Conservation (phyloP, 2,329 filamentous ascomycete genomes). For the Berkeleyomyces rouxiae region DNA sequence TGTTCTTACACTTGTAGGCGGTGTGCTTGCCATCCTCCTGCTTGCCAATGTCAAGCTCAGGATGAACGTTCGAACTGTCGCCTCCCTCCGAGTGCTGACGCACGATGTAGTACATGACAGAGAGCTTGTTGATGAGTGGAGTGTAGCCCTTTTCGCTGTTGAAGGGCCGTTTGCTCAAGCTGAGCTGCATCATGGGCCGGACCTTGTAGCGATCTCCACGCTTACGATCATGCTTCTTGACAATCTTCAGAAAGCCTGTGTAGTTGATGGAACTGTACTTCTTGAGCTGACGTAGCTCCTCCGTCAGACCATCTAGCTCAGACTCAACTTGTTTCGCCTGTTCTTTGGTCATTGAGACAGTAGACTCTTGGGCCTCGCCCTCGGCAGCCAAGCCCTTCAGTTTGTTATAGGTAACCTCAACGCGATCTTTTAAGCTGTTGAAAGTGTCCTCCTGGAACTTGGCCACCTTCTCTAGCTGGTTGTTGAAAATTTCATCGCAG, state of each 20-base stretch:
- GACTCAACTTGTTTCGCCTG: constrained; percentile 53
- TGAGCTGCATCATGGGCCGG: constrained; percentile 78
- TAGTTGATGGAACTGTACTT: constrained; percentile 95
- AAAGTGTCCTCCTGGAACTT: constrained; percentile 73
- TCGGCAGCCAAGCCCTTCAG: constrained; percentile 66
- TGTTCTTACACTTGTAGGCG: constrained; percentile 64
- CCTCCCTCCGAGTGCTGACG: constrained; percentile 61
- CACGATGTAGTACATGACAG: constrained; percentile 89
- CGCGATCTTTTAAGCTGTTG: constrained; percentile 35
- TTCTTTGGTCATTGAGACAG: constrained; percentile 25
- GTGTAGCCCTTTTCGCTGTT: constrained; percentile 84
- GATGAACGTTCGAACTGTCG: constrained; percentile 21
- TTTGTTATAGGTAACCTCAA: constrained; percentile 44
- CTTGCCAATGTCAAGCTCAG: constrained; percentile 26
- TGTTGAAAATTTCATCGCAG: constrained; percentile 87
- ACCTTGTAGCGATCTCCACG: constrained; percentile 75
- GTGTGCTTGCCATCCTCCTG: constrained; percentile 43
- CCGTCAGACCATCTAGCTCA: constrained; percentile 75
- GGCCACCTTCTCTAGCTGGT: constrained; percentile 88
- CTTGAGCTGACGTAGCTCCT: constrained; percentile 82
- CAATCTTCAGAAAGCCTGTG: constrained; percentile 92
- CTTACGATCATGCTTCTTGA: constrained; percentile 97
- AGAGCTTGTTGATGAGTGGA: constrained; percentile 75
- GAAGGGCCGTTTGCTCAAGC: constrained; percentile 75
- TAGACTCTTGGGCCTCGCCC: constrained; percentile 31